Percentiles rank a stretch among this genome's conserved stretches.
Evolutionary conservation across 306 rosid species (phyloP).

Genomic region (Pueraria montana): DNA sequence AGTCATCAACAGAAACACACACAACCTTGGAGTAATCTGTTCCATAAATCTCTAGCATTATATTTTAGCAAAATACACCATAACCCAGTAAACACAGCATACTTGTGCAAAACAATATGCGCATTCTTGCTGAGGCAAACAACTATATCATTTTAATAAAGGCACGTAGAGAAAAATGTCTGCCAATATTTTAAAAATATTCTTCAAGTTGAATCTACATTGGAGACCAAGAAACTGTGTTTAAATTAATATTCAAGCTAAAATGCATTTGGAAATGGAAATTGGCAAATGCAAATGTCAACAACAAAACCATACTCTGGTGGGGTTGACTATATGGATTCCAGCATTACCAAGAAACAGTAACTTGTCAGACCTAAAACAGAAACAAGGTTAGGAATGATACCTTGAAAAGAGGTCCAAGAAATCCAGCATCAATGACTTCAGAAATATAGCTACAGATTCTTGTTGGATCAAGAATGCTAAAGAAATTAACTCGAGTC

Average conservation of each 20-base stretch:
- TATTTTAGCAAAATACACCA: slow-evolving; percentile 19
- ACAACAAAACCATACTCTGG: too few species aligned
- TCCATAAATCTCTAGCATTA: slow-evolving; percentile 7
- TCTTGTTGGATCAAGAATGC: slow-evolving; percentile 72
- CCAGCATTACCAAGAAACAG: neutral
- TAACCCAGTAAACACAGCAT: neutral
- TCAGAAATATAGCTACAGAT: slow-evolving; percentile 76
- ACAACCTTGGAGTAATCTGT: neutral
- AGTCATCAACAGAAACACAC: neutral
- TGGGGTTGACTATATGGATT: slow-evolving; percentile 3
- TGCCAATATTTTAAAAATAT: neutral
- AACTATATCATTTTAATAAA: neutral
- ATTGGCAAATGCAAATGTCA: neutral
- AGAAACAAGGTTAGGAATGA: slow-evolving; percentile 37
- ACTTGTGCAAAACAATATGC: neutral
- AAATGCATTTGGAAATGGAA: slow-evolving; percentile 20
- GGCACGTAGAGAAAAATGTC: neutral
- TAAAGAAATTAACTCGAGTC: slow-evolving; percentile 75
- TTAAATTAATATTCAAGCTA: neutral
- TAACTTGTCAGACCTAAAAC: slow-evolving; percentile 10
- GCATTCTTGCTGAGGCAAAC: neutral
- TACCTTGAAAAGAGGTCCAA: slow-evolving; percentile 95
- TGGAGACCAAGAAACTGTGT: neutral
- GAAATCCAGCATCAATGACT: slow-evolving; percentile 86
- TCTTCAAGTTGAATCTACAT: neutral